phyloP scores from a whole-genome alignment of 108 stramenopile species.

The Pseudonitzschia multiseries region DNA sequence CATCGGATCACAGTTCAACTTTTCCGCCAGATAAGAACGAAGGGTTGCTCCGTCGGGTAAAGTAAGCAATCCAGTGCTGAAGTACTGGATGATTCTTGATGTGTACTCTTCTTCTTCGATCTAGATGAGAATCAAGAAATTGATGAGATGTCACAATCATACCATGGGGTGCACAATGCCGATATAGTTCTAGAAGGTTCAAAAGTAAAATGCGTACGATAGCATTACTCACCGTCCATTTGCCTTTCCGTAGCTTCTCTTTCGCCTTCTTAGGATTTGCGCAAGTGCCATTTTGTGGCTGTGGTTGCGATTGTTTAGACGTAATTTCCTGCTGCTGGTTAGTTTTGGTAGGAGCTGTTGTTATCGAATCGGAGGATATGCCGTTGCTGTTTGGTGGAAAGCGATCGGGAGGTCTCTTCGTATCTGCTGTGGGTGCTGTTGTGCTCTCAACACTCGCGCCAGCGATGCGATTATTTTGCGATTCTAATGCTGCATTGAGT shows the following conservation, averaged over 20 bases:
- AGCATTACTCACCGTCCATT: constrained; percentile 73
- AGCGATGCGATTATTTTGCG: not conserved
- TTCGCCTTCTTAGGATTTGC: constrained; percentile 6
- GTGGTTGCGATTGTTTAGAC: not conserved
- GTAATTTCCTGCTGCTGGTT: not conserved
- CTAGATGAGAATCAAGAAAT: constrained; percentile 34
- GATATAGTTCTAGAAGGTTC: not conserved
- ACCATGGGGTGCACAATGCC: not conserved
- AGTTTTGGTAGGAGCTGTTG: not conserved
- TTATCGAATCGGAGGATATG: not conserved
- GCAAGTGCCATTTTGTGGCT: not conserved
- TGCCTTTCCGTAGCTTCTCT: constrained; percentile 63
- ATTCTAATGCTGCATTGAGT: not conserved
- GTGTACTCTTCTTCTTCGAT: constrained; percentile 89
- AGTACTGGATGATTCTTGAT: constrained; percentile 90
- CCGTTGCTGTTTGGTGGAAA: not conserved
- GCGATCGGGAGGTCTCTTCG: not conserved
- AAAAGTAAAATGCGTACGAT: not conserved
- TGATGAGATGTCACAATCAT: not conserved
- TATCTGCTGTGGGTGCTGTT: not conserved
- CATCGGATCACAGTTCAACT: constrained; percentile 97
- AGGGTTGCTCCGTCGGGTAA: constrained; percentile 92
- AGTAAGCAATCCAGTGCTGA: constrained; percentile 84
- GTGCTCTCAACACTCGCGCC: too few relatives aligned
- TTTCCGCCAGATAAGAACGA: constrained; percentile 92